A percentile compares a stretch with the other conserved stretches of the same genome.
Evolutionary conservation across 2,329 filamentous ascomycete genomes (phyloP).

Genomic region (Stemphylium lycopersici): DNA sequence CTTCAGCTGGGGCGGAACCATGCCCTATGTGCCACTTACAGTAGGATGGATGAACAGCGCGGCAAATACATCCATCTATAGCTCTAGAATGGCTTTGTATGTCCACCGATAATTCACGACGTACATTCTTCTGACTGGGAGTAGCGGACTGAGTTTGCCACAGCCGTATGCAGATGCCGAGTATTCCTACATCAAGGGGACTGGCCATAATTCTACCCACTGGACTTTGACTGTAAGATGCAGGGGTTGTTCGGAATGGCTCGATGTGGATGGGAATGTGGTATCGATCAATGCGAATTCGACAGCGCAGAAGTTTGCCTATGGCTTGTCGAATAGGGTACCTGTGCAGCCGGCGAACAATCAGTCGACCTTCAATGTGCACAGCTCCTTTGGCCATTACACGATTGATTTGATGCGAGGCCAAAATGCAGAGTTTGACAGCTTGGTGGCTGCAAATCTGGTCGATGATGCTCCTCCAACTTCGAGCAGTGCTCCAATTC

Average conservation of each 20-base stretch:
- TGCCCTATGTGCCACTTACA: slow-evolving; percentile 57
- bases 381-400: slow-evolving; percentile 37
- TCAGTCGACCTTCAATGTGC: slow-evolving; percentile 39
- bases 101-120: not conserved
- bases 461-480: slow-evolving; percentile 21
- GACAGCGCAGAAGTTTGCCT: slow-evolving; percentile 32
- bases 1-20: slow-evolving; percentile 58
- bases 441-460: slow-evolving; percentile 33
- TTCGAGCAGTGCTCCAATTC: slow-evolving; percentile 13
- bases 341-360: slow-evolving; percentile 39
- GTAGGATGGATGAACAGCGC: slow-evolving; percentile 55
- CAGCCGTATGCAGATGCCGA: slow-evolving; percentile 34
- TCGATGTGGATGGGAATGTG: slow-evolving; percentile 33
- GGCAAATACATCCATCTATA: slow-evolving; percentile 46
- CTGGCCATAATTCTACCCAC: slow-evolving; percentile 40
- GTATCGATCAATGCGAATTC: slow-evolving; percentile 25
- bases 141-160: slow-evolving; percentile 34
- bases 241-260: slow-evolving; percentile 39
- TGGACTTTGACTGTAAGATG: slow-evolving; percentile 42
- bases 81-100: slow-evolving; percentile 52
- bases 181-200: slow-evolving; percentile 41
- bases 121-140: not conserved
- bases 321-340: slow-evolving; percentile 26
- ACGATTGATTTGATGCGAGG: slow-evolving; percentile 30
- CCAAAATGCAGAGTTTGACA: slow-evolving; percentile 34